Percentiles rank a stretch among this genome's conserved stretches.
These are phyloP conservation scores for Hanseniaspora lindneri DNA, from an alignment of 805 yeast genomes.

Conservation along the genomic window DNA sequence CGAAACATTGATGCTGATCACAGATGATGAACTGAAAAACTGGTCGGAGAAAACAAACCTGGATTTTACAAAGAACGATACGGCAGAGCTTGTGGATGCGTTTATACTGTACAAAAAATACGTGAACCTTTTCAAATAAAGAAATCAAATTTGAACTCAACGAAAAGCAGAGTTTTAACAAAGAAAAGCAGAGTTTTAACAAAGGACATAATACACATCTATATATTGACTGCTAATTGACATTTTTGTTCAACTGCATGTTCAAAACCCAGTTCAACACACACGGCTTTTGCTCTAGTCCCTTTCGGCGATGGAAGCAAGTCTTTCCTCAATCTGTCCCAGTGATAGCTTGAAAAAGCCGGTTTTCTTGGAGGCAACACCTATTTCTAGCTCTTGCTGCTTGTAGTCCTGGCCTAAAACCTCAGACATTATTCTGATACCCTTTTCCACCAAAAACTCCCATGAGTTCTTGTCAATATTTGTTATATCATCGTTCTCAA, in stretches of 20 bases:
- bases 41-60: not conserved
- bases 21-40: not conserved
- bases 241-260: no score
- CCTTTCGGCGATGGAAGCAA: slow-evolving; percentile 90
- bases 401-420: slow-evolving; percentile 87
- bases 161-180: no score
- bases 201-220: no score
- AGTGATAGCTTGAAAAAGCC: slow-evolving; percentile 63
- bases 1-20: slow-evolving; percentile 3
- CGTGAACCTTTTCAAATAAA: not conserved
- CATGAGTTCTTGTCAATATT: slow-evolving; percentile 31
- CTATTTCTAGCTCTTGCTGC: slow-evolving; percentile 85
- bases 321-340: slow-evolving; percentile 88
- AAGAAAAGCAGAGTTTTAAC: no score
- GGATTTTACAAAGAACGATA: not conserved
- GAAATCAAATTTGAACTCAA: no score
- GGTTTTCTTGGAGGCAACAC: slow-evolving; percentile 59
- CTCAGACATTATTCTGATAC: slow-evolving; percentile 72
- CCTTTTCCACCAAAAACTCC: slow-evolving; percentile 81
- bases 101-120: slow-evolving; percentile 12
- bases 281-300: no score
- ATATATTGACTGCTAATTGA: no score
- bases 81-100: slow-evolving; percentile 2
- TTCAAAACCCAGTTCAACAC: no score
- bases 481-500: not conserved